Percentiles rank a stretch among this genome's conserved stretches.
phyloP scores from a whole-genome alignment of 345 rosid genomes.

The Adansonia digitata region DNA sequence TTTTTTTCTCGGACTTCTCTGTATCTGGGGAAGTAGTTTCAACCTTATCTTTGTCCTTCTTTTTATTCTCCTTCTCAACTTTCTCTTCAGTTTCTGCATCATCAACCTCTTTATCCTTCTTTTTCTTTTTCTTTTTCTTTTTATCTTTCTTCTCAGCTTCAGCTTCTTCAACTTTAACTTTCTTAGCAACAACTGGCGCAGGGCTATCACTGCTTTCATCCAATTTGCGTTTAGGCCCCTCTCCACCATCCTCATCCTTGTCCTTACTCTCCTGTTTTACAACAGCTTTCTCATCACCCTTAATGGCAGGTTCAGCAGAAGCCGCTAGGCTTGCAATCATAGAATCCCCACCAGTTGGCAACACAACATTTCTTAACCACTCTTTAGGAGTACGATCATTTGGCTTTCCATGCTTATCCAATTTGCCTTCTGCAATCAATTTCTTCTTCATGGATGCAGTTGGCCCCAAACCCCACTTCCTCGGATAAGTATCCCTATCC shows the following conservation, averaged over 20 bases:
- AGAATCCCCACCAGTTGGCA: slow-evolving; percentile 75
- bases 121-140: slow-evolving; percentile 55
- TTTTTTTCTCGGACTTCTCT: slow-evolving; percentile 56
- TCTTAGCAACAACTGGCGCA: slow-evolving; percentile 47
- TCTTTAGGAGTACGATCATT: slow-evolving; percentile 73
- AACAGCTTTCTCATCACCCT: slow-evolving; percentile 18
- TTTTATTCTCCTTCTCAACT: slow-evolving; percentile 45
- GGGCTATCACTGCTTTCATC: slow-evolving; percentile 40
- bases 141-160: slow-evolving; percentile 36
- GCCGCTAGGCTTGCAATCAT: slow-evolving; percentile 70
- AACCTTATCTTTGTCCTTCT: slow-evolving; percentile 35
- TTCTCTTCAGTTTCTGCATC: slow-evolving; percentile 26
- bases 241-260: slow-evolving; percentile 34
- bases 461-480: slow-evolving; percentile 96
- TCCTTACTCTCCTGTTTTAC: slow-evolving; percentile 27
- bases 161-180: slow-evolving; percentile 49
- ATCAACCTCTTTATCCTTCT: slow-evolving; percentile 44
- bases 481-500: slow-evolving; percentile 95
- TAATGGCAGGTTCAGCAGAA: slow-evolving; percentile 31
- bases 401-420: slow-evolving; percentile 89
- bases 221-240: slow-evolving; percentile 48
- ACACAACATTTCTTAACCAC: slow-evolving; percentile 68
- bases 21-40: slow-evolving; percentile 33
- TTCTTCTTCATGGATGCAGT: slow-evolving; percentile 87
- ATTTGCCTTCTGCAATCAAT: slow-evolving; percentile 66